Conservation (phyloP, 2,329 filamentous ascomycete species). For the Tolypocladium tropicale region DNA sequence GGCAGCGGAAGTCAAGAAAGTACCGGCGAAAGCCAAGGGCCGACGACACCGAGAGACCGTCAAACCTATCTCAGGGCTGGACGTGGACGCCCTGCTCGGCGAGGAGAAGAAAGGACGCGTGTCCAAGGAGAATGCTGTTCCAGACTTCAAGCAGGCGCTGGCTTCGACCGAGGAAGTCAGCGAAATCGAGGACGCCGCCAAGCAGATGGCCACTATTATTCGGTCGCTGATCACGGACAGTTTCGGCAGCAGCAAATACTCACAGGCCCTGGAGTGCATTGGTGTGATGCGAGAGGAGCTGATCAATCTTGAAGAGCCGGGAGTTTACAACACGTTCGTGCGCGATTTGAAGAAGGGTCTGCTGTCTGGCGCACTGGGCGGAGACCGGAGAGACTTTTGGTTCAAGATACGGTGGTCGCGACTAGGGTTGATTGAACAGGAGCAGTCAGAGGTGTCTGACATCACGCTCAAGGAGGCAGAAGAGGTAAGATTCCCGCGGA, state of each 20-base stretch:
- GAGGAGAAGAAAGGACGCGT: slow-evolving; percentile 35
- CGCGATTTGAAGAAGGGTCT: slow-evolving; percentile 62
- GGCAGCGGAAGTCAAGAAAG: slow-evolving; percentile 75
- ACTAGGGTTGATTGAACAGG: slow-evolving; percentile 63
- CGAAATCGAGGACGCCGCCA: slow-evolving; percentile 55
- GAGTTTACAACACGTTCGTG: slow-evolving; percentile 66
- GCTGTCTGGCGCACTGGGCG: slow-evolving; percentile 58
- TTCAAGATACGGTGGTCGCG: slow-evolving; percentile 55
- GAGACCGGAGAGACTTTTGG: slow-evolving; percentile 77
- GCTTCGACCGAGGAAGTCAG: slow-evolving; percentile 47
- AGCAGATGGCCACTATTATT: slow-evolving; percentile 67
- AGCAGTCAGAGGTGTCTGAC: slow-evolving; percentile 50
- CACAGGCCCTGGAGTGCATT: slow-evolving; percentile 63
- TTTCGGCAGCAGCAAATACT: slow-evolving; percentile 66
- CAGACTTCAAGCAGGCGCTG: slow-evolving; percentile 80
- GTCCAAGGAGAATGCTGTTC: slow-evolving; percentile 64
- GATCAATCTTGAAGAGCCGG: slow-evolving; percentile 63
- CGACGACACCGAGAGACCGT: slow-evolving; percentile 58
- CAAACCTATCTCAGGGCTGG: slow-evolving; percentile 82
- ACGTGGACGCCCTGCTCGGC: slow-evolving; percentile 72
- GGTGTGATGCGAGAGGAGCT: slow-evolving; percentile 71
- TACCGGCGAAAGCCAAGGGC: slow-evolving; percentile 70
- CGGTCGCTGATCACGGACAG: slow-evolving; percentile 59
- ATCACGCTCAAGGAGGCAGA: slow-evolving; percentile 63
- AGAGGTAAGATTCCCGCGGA: slow-evolving; percentile 31